phyloP scores from a whole-genome alignment of 2,329 filamentous ascomycete genomes.

The Neurospora sp. region DNA sequence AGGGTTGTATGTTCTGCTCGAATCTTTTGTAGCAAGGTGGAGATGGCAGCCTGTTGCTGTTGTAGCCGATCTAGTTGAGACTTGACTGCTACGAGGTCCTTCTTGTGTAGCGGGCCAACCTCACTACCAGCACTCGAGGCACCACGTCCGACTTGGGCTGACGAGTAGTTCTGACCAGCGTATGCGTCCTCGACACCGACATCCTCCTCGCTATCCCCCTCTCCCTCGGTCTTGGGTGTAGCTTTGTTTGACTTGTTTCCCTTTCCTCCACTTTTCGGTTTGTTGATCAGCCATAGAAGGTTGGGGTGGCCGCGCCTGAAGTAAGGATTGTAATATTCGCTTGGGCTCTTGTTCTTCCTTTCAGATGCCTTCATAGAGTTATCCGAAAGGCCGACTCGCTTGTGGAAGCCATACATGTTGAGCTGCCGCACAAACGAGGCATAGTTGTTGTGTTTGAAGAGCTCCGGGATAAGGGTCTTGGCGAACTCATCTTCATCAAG shows the following conservation, averaged over 20 bases:
- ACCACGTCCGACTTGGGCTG: conserved; percentile 9
- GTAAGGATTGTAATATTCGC: conserved; percentile 95
- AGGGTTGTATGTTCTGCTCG: conserved; percentile 80
- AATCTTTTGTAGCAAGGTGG: conserved; percentile 67
- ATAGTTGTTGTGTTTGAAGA: conserved; percentile 99
- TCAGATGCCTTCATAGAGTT: conserved; percentile 97
- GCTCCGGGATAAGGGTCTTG: conserved; percentile 88
- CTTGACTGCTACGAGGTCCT: conserved; percentile 68
- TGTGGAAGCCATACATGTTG: conserved; percentile 98
- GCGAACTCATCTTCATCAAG: conserved; percentile 97
- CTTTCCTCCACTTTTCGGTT: conserved; percentile 66
- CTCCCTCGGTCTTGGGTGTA: conserved; percentile 47
- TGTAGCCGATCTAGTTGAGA: conserved; percentile 74
- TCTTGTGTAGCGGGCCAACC: conserved; percentile 45
- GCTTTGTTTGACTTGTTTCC: neutral
- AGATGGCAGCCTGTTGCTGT: conserved; percentile 78
- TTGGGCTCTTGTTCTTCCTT: conserved; percentile 93
- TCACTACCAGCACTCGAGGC: conserved; percentile 24
- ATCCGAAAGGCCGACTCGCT: conserved; percentile 84
- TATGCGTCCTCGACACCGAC: conserved; percentile 32
- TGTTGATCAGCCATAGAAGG: conserved; percentile 90
- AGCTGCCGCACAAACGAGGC: conserved; percentile 91
- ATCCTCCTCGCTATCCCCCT: conserved; percentile 62
- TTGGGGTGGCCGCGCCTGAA: conserved; percentile 91
- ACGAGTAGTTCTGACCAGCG: conserved; percentile 12